A percentile compares a stretch with the other conserved stretches of the same genome.
These are phyloP conservation scores for Telopea speciosissima DNA, from an alignment of 177 flowering plant species.

Conservation along the genomic window DNA sequence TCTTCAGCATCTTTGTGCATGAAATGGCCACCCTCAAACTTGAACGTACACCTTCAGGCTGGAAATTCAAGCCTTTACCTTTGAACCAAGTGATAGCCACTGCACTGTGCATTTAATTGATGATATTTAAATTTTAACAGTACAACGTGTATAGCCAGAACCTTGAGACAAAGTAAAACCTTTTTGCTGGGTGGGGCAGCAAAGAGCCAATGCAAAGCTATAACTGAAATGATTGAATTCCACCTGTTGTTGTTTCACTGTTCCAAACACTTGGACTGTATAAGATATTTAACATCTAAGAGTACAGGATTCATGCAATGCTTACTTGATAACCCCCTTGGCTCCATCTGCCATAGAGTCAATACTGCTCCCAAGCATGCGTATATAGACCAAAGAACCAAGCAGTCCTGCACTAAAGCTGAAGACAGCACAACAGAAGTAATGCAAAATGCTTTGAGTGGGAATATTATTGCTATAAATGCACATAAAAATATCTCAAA, in stretches of 20 bases:
- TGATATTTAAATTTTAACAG: neutral
- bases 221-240: too few species aligned
- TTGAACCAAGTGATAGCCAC: too few species aligned
- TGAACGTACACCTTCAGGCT: too few species aligned
- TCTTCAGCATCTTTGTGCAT: neutral
- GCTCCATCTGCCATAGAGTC: constrained; percentile 86
- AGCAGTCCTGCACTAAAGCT: constrained; percentile 90
- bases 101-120: neutral
- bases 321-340: constrained; percentile 69
- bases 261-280: neutral
- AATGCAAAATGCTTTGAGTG: neutral
- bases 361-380: constrained; percentile 86
- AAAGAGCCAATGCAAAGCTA: too few species aligned
- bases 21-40: neutral
- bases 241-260: neutral
- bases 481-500: neutral
- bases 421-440: constrained; percentile 17
- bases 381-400: constrained; percentile 84
- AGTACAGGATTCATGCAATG: constrained; percentile 5
- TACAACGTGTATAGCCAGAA: neutral
- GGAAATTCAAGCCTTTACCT: too few species aligned
- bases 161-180: neutral
- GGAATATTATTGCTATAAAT: neutral
- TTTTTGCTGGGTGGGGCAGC: too few species aligned
- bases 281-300: neutral